Conservation (phyloP, 2,329 filamentous ascomycete genomes). For the Paramyrothecium roridum region DNA sequence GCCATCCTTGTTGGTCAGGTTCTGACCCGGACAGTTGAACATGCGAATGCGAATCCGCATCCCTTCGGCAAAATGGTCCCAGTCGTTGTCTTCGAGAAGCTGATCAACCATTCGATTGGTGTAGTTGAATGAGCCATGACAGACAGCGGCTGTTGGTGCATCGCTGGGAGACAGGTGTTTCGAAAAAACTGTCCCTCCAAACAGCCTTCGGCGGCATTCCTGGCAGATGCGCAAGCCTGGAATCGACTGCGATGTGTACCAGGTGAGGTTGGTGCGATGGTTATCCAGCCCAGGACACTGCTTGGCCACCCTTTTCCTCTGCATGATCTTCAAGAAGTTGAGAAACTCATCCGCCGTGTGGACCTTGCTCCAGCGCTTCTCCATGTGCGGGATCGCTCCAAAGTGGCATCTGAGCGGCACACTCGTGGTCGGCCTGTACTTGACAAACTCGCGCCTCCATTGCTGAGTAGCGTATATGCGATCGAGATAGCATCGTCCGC, state of each 20-base stretch:
- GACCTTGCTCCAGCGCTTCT: slow-evolving; percentile 3
- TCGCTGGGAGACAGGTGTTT: not conserved
- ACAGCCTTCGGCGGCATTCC: slow-evolving; percentile 2
- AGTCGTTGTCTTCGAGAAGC: slow-evolving; percentile 2
- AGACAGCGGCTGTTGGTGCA: not conserved
- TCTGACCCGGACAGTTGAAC: not conserved
- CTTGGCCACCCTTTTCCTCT: slow-evolving; percentile 4
- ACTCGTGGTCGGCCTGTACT: slow-evolving; percentile 2
- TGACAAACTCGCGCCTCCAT: slow-evolving; percentile 5
- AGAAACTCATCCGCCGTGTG: slow-evolving; percentile 5
- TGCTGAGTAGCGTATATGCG: slow-evolving; percentile 3
- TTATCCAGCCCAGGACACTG: slow-evolving; percentile 1
- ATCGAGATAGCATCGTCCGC: slow-evolving; percentile 4
- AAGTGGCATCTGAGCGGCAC: slow-evolving; percentile 1
- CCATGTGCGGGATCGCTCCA: slow-evolving; percentile 5
- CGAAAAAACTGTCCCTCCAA: slow-evolving; percentile 2
- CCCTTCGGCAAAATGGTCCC: slow-evolving; percentile 2
- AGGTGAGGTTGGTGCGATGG: not conserved
- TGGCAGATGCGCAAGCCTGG: slow-evolving; percentile 3
- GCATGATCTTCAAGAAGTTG: slow-evolving; percentile 4
- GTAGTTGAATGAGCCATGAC: slow-evolving; percentile 1
- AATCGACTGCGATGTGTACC: not conserved
- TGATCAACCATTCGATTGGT: slow-evolving; percentile 2
- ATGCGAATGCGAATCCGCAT: slow-evolving; percentile 1
- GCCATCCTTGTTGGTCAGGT: not conserved